These are phyloP conservation scores for Phialophora macrospora DNA, from an alignment of 2,329 filamentous ascomycete genomes.

Conservation along the genomic window DNA sequence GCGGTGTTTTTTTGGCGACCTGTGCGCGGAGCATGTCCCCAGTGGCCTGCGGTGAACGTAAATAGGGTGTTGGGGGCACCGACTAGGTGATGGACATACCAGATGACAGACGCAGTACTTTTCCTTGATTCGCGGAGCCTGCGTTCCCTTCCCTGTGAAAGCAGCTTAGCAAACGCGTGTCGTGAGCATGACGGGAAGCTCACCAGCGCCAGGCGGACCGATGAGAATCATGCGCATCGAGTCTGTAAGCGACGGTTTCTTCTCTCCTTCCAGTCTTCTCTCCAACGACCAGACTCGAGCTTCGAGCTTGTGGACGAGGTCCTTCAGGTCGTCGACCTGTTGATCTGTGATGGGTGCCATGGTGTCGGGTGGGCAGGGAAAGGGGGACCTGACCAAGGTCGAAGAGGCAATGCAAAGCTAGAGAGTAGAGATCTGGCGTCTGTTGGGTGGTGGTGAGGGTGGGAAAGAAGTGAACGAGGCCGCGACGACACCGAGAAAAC, in stretches of 20 bases:
- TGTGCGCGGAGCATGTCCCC: conserved; percentile 99
- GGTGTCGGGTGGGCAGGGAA: conserved; percentile 46
- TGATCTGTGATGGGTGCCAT: conserved; percentile 91
- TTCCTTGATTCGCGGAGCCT: conserved; percentile 97
- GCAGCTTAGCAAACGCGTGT: conserved; percentile 30
- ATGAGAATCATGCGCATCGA: conserved; percentile 96
- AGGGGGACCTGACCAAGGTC: conserved; percentile 41
- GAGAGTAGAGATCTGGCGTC: conserved; percentile 27
- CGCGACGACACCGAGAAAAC: conserved; percentile 2
- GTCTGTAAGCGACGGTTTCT: conserved; percentile 58
- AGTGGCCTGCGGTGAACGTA: conserved; percentile 69
- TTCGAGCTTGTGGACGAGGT: conserved; percentile 82
- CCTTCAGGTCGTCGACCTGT: conserved; percentile 78
- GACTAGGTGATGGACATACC: conserved; percentile 60
- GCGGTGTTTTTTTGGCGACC: conserved; percentile 93
- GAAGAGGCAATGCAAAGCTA: conserved; percentile 39
- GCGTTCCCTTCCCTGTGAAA: conserved; percentile 88
- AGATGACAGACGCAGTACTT: conserved; percentile 97
- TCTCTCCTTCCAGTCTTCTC: conserved; percentile 64
- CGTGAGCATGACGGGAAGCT: conserved; percentile 44
- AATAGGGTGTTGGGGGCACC: neutral
- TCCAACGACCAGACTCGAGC: conserved; percentile 85
- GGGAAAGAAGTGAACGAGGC: neutral
- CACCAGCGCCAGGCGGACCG: conserved; percentile 95
- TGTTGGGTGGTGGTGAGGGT: neutral